Base-by-base conservation (phyloP, 1,284 basidiomycete species). In the Inonotus obliquus region DNA sequence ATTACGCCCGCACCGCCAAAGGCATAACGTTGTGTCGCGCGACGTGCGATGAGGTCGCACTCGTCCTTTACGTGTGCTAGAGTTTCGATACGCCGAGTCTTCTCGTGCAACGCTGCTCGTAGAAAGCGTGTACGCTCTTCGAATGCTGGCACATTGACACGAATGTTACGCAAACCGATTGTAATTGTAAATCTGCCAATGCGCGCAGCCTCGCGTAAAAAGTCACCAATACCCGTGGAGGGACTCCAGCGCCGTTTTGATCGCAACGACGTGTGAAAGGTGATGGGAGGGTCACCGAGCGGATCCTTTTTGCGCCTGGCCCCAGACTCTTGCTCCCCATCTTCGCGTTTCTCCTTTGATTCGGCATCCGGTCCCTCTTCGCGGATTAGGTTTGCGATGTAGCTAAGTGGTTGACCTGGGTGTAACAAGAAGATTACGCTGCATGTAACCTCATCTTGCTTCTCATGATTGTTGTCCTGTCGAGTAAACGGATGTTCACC, bases 161-260 rank as follows among this genome's bases (percentile, higher is more conserved):
- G 74, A 21, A 88, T 32, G 9, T 73, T 35, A 72, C 69, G 32
- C 74, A 69, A 51, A 74, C 74, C 55, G 57, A 86, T 75, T 67
- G 77, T 75, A 53, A 89, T 82, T 6, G 74, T 76, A 69, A 88
- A 88, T 64, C 81, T 75, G 27, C 81, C 77, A 39, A 79, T 74
- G 29, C 81, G 75, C 5, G 84, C 84, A 5, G 82, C 82, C 67
- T 86, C 82, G 58, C 82, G 80, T 65, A 88, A 81, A 69, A 89
- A 88, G 70, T 87, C 84, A 19, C 81, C 82, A 14, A 88, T 72
- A 71, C 87, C 86, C 0, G 85, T 89, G 2, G 81, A 81, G 60
- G 84, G 81, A n/a, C 80, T 79, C 86, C 86, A 88, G 19, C 41
- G 59, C 32, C 54, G 57, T 13, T 45, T 51, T n/a, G 47, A 35